Base-by-base conservation (phyloP, 208 protist species). In the Cochliopodium minus region DNA sequence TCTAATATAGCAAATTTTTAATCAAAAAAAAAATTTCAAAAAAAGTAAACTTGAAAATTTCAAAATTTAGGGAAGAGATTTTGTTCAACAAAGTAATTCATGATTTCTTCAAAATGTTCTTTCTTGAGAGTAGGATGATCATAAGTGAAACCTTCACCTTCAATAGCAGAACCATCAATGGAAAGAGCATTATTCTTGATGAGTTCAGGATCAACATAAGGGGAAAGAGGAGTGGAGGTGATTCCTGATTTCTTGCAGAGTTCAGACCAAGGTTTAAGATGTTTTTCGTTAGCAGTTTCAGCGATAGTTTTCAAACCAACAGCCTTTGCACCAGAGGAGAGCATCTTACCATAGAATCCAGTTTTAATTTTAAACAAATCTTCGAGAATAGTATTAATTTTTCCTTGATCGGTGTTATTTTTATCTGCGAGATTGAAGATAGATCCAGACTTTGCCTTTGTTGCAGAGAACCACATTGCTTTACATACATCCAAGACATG, bases 341-440 rank as follows among this genome's bases (percentile, higher is more conserved):
- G 65, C 9, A 88, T 67, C 5, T 52, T 59, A 29, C 82, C 82
- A 17, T 59, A 33, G 64, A 74, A 91, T 45, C 69, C 70, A 49
- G 75, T 87, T 56, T 84, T 75, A 61, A 90, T 86, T 15, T 51
- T 45, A 55, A 93, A 92, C 32, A 92, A 69, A 11, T 67, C 54
- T 33, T 71, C 67, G 3, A 91, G 38, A 22, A 84, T 46, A 3
- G 62, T 60, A 40, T 81, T 87, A 33, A 93, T 62, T n/a, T 43
- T 80, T n/a, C 70, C 72, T 57, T 87, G 81, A 60, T 64, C 71
- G 20, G 86, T 91, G 57, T 86, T 68, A 62, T 65, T 71, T 51
- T 88, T 87, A 59, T 92, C 87, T 20, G 74, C 67, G 20, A 93
- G 40, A 66, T 91, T 91, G 70, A 77, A 93, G 13, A 83, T 48